Evolutionary conservation across 2,329 filamentous ascomycete genomes (phyloP), one percentile per base, ranked within the genome.

Genomic region (Pseudocercospora vitis): DNA sequence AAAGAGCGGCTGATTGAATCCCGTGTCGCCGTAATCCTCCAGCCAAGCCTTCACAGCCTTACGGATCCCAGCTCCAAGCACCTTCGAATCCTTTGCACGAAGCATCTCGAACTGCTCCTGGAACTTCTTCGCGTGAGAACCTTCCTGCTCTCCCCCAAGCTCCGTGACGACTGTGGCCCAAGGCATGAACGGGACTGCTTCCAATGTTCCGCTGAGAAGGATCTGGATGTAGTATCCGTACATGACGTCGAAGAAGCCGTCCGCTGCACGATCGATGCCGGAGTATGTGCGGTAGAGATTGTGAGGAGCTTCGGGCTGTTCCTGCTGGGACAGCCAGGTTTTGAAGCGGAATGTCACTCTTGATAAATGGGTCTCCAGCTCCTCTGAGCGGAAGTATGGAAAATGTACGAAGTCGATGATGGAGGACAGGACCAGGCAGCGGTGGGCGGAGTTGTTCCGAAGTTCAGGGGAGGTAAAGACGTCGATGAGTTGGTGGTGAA

Each of bases 211-310:
- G 4, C 31, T 12, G 19, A 9, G n/a, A 11, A 18, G 18, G 7
- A 23, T 5, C 4, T 40, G 7, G 18, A 40, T 19, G 7, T 24
- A 23, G 16, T 21, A 19, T 1, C 37, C 37, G 8, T 40, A 40
- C 37, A 40, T 40, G 37, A 40, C 9, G 12, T 40, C 37, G 37
- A 40, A 40, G 37, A 40, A 40, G 18, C 37, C 37, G 23, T 40
- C 18, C 6, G 11, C 19, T 24, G 37, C 37, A 19, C 37, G 37
- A 4, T 19, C 8, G 1, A 5, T 23, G 1, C 37, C 37, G n/a
- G 16, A 19, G 8, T n/a, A 40, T 5, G 1, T 2, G 1, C 3
- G 1, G 3, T 40, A 23, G 19, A 40, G 19, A 40, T 40, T 7
- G n/a, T 40, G 37, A 24, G 16, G 37, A 19, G 2, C 4, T 8